Evolutionary conservation across 164 flowering plant species (phyloP), one percentile per base, ranked within the genome.

Genomic region (Stephania cephalantha): DNA sequence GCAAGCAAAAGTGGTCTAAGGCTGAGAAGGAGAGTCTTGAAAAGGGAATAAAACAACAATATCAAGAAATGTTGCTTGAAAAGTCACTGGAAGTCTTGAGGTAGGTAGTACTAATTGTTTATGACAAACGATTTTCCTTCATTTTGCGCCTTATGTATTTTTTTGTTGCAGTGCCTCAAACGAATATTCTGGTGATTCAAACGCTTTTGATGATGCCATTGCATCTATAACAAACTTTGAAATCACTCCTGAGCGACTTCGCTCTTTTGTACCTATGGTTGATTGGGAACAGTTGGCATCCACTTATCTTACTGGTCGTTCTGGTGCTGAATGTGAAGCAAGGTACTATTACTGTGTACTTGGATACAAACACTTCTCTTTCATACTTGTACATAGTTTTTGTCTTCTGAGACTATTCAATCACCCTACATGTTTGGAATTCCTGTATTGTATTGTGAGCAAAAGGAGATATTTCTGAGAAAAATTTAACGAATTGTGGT

Each of bases 281-380:
- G 81, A 91, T 66, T 93, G 98, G 98, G 82, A 91, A 45, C 82
- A 82, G 48, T 77, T 93, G 79, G 93, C 95, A 46, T 87, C 90
- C 73, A 82, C 75, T 80, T 85, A 93, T 81, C 78, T 84, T 45
- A 70, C 70, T 61, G 88, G 90, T 44, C 95, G 85, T 25, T 83
- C 91, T 78, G 98, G 94, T 81, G 88, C 90, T 70, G 99, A 95
- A 86, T 95, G 99, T 86, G 85, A 88, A 85, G 83, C 91, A 77
- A 91, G 91, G 99, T 95, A 86, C 52, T 2, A 13, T 53, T 31
- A 9, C 50, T 58, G 52, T 42, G 52, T 3, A 50, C 11, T 22
- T 50, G 50, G 61, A 9, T 46, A 2, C 12, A 17, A 69, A 48
- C 29, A 46, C 13, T 8, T 76, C 22, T 18, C 22, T n/a, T 5